A percentile compares a stretch with the other conserved stretches of the same genome.
Conservation (phyloP, 2,329 filamentous ascomycete genomes). For the Helotiales sp. region DNA sequence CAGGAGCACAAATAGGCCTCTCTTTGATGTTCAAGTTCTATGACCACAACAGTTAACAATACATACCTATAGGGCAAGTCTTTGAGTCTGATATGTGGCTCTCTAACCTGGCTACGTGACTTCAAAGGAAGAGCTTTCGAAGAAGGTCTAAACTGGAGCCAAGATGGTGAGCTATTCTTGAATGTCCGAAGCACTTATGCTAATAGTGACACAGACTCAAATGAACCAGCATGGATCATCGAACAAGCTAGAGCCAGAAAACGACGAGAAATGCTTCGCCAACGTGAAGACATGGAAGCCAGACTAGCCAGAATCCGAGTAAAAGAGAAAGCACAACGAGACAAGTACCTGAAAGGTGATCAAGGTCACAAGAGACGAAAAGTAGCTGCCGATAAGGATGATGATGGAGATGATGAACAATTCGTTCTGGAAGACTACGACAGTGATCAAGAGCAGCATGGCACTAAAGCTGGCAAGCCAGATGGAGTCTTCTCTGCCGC, state of each 20-base stretch:
- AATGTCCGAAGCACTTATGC: background rate
- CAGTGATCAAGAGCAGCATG: conserved; percentile 55
- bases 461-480: conserved; percentile 33
- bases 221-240: conserved; percentile 70
- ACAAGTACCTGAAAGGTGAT: conserved; percentile 45
- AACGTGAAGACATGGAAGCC: conserved; percentile 58
- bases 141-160: conserved; percentile 28
- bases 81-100: conserved; percentile 69
- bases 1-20: background rate
- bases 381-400: conserved; percentile 26
- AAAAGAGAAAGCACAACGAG: conserved; percentile 54
- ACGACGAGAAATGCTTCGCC: conserved; percentile 53
- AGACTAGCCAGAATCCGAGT: conserved; percentile 56
- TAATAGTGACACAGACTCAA: conserved; percentile 41
- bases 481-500: conserved; percentile 54
- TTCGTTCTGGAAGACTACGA: conserved; percentile 70
- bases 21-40: background rate
- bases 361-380: conserved; percentile 48
- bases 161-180: conserved; percentile 18
- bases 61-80: conserved; percentile 59
- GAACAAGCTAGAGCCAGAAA: conserved; percentile 60
- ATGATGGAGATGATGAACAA: conserved; percentile 49
- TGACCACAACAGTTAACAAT: background rate
- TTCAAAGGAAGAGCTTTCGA: conserved; percentile 51
- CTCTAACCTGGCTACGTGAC: conserved; percentile 70